These are phyloP conservation scores for Kluyveromyces nonfermentans DNA, from an alignment of 805 yeast genomes.

Conservation along the genomic window DNA sequence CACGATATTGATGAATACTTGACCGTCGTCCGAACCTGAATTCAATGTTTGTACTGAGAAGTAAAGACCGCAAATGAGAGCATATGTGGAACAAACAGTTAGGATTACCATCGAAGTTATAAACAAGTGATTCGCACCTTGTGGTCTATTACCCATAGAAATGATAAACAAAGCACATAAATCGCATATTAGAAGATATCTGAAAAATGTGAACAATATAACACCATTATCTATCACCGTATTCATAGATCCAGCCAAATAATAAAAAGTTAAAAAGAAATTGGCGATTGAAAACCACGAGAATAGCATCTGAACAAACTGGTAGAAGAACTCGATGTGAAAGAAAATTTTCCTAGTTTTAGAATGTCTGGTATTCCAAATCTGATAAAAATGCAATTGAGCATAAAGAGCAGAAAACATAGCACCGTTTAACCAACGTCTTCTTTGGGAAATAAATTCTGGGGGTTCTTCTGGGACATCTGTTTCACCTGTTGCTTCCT, in stretches of 20 bases:
- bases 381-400: constrained; percentile 72
- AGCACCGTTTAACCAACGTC: constrained; percentile 98
- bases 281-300: constrained; percentile 90
- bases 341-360: constrained; percentile 66
- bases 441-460: constrained; percentile 92
- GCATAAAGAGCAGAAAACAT: constrained; percentile 92
- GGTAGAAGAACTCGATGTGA: constrained; percentile 84
- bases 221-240: constrained; percentile 57
- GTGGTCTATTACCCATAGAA: constrained; percentile 96
- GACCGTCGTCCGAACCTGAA: constrained; percentile 29
- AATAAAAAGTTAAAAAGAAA: constrained; percentile 86
- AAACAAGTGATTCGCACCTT: constrained; percentile 80
- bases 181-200: constrained; percentile 73
- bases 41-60: constrained; percentile 57
- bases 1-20: constrained; percentile 63
- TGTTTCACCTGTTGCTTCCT: constrained; percentile 90
- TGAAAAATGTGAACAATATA: constrained; percentile 75
- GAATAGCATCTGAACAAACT: constrained; percentile 67
- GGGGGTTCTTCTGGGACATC: constrained; percentile 93
- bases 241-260: constrained; percentile 76
- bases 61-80: constrained; percentile 72
- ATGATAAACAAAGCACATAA: constrained; percentile 83
- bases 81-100: constrained; percentile 72
- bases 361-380: constrained; percentile 87
- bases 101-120: constrained; percentile 61